These are phyloP conservation scores for Radiomyces spectabilis DNA, from an alignment of 192 early-diverging fungal genomes.

Conservation along the genomic window DNA sequence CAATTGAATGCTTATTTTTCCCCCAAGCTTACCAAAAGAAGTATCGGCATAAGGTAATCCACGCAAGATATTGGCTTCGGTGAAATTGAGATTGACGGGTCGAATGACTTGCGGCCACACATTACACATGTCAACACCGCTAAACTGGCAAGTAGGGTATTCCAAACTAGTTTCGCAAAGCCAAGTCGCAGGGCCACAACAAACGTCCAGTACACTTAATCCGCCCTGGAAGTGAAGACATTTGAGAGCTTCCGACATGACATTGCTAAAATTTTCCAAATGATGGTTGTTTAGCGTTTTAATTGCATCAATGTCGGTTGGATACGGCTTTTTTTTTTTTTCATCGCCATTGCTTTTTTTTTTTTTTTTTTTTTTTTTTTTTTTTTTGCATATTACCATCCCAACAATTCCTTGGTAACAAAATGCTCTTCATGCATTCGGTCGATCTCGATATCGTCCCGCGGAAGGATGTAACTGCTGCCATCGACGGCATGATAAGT, in stretches of 20 bases:
- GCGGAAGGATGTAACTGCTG: conserved; percentile 11
- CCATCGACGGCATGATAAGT: conserved; percentile 5
- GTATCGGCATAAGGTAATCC: conserved; percentile 19
- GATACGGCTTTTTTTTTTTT: not conserved
- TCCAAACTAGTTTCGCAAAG: conserved; percentile 19
- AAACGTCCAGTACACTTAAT: conserved; percentile 15
- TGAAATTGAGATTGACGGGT: conserved; percentile 15
- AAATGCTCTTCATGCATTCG: conserved; percentile 19
- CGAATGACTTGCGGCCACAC: conserved; percentile 21
- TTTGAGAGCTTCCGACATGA: conserved; percentile 17
- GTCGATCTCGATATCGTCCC: conserved; percentile 18
- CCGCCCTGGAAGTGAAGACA: conserved; percentile 15
- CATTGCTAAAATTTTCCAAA: conserved; percentile 8
- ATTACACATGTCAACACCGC: conserved; percentile 16
- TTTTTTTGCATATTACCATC: conserved; percentile 12
- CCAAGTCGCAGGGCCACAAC: conserved; percentile 20
- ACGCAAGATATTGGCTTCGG: conserved; percentile 13
- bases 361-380: too few species aligned
- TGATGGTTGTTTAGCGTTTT: too few species aligned
- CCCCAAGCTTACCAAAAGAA: conserved; percentile 11
- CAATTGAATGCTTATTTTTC: too few species aligned
- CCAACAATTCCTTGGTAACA: conserved; percentile 16
- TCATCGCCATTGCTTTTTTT: too few species aligned
- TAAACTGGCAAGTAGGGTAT: conserved; percentile 16
- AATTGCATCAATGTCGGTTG: not conserved